Percentiles rank a stretch among this genome's conserved stretches.
phyloP scores from a whole-genome alignment of 768 basidiomycete genomes.

The Pulveroboletus sp. region DNA sequence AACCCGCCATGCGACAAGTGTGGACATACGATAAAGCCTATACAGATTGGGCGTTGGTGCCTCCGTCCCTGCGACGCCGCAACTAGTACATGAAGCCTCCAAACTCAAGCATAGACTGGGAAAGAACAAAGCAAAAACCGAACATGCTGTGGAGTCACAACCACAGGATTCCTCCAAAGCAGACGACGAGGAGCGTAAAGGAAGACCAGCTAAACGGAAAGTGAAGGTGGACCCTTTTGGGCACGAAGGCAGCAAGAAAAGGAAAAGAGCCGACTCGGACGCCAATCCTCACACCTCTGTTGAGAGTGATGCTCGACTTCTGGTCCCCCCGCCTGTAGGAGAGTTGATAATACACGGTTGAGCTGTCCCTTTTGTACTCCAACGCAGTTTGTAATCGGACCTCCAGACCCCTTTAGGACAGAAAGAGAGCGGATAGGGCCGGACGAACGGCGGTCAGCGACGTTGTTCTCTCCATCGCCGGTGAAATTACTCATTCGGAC shows the following conservation, averaged over 20 bases:
- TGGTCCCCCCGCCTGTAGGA: background rate
- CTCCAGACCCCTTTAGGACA: conserved; percentile 8
- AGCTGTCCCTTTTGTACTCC: conserved; percentile 2
- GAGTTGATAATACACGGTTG: conserved; percentile 11
- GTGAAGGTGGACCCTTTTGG: conserved; percentile 57
- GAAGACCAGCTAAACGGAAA: conserved; percentile 58
- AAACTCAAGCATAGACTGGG: conserved; percentile 60
- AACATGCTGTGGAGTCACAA: conserved; percentile 36
- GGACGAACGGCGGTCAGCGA: background rate
- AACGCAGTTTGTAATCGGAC: conserved; percentile 1
- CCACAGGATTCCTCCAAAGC: conserved; percentile 24
- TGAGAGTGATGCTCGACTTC: background rate
- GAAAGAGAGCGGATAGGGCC: conserved; percentile 1
- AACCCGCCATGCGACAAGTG: background rate
- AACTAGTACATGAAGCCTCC: conserved; percentile 50
- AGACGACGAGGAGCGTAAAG: conserved; percentile 56
- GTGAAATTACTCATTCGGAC: conserved; percentile 6
- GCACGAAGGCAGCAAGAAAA: conserved; percentile 36
- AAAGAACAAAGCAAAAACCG: conserved; percentile 48
- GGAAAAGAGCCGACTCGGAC: conserved; percentile 37
- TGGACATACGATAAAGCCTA: conserved; percentile 7
- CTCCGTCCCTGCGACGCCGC: conserved; percentile 47
- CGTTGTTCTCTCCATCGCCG: conserved; percentile 3
- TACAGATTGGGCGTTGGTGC: conserved; percentile 76
- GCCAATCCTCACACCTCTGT: background rate